These are phyloP conservation scores for Pleoardoris graminearum DNA, from an alignment of 2,329 filamentous ascomycete genomes.

Conservation along the genomic window DNA sequence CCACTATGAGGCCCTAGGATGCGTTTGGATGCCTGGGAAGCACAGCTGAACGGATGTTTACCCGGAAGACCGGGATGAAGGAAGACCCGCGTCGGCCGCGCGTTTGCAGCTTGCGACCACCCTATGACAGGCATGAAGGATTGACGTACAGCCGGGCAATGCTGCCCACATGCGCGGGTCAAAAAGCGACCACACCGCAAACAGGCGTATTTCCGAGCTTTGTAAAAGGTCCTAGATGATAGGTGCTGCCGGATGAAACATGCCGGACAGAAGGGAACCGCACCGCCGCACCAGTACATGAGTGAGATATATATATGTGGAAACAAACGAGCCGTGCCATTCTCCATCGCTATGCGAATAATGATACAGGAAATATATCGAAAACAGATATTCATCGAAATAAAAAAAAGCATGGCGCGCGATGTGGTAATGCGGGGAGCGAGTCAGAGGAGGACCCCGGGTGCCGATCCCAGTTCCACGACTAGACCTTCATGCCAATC, in stretches of 20 bases:
- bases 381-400: background rate
- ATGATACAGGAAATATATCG: background rate
- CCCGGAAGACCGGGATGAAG: too few species aligned
- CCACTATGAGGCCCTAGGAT: background rate
- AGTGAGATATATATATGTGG: background rate
- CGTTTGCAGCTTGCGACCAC: too few species aligned
- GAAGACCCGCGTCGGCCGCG: too few species aligned
- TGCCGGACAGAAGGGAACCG: background rate
- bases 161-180: too few species aligned
- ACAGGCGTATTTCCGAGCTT: too few species aligned
- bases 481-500: background rate
- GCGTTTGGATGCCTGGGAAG: background rate
- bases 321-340: conserved; percentile 1
- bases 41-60: too few species aligned
- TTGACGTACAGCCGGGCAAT: too few species aligned
- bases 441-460: conserved; percentile 4
- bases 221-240: too few species aligned
- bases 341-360: conserved; percentile 7
- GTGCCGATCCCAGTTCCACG: conserved; percentile 6
- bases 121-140: too few species aligned
- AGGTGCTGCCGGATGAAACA: background rate
- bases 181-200: too few species aligned
- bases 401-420: background rate
- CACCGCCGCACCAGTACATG: conserved; percentile 1
- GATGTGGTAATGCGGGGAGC: background rate